Evolutionary conservation across 805 yeast species (phyloP), one percentile per base, ranked within the genome.

Genomic region (Zygoascus tannicola): DNA sequence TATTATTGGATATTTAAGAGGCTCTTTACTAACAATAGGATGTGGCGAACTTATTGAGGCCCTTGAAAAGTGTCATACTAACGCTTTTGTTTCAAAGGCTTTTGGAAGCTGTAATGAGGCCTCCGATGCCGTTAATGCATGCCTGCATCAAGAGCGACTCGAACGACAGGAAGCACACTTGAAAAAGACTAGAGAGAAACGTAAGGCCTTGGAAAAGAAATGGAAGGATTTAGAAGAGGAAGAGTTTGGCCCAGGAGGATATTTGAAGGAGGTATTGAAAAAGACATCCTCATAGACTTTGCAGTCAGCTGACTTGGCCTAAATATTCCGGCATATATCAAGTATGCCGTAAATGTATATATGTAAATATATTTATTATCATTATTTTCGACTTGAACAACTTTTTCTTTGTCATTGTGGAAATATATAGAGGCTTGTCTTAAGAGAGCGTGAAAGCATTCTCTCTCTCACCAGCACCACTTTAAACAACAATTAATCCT

Each of bases 21-120:
- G 15, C 4, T 4, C 4, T 15, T 8, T 4, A 3, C 35, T 35
- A 35, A 35, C 35, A 26, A 39, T 45, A 73, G 82, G 82, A 16
- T 90, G 98, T 62, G 78, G 75, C 42, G 84, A 81, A 49, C 72
- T 86, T 34, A 86, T 92, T 60, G 80, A 81, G 49, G 96, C 94
- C 0, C 73, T 90, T 4, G 95, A 90, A 55, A 81, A 85, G 58
- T 90, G 98, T 60, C 96, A 88, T 56, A 71, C 71, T 44, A 53
- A 50, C 41, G 81, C 79, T 44, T 81, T 79, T 52, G 53, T 82
- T 47, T 72, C 75, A 51, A 76, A 83, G 59, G 79, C 84, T 5
- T 67, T 85, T 52, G 97, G 97, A 22, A 69, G 75, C 47, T 90
- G 98, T 65, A 85, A 86, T 63, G 78, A 79, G 43, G 80, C 82